phyloP scores from a whole-genome alignment of 2,329 filamentous ascomycete genomes.

The Chrysoporthe cubensis region DNA sequence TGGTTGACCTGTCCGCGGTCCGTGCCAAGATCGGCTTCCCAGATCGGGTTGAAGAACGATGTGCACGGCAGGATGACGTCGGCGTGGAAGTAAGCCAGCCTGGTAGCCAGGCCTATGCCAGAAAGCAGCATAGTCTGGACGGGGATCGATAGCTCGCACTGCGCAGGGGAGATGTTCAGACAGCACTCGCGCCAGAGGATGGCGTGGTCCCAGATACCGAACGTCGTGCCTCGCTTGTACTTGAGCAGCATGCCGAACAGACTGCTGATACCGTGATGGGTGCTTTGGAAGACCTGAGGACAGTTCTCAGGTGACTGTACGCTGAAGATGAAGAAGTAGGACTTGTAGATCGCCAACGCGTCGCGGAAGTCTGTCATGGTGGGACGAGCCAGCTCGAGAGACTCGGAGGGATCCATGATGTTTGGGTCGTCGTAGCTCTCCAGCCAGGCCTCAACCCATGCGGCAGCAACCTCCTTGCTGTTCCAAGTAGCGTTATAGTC shows the following conservation, averaged over 20 bases:
- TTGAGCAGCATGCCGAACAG: slow-evolving; percentile 66
- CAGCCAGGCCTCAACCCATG: slow-evolving; percentile 55
- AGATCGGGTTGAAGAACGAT: slow-evolving; percentile 67
- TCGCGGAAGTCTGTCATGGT: slow-evolving; percentile 42
- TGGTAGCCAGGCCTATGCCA: slow-evolving; percentile 51
- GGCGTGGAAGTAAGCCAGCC: slow-evolving; percentile 55
- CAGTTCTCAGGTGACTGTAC: slow-evolving; percentile 60
- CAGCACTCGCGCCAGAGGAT: slow-evolving; percentile 64
- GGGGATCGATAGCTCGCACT: slow-evolving; percentile 52
- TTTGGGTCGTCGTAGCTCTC: slow-evolving; percentile 48
- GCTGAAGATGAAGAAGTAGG: slow-evolving; percentile 60
- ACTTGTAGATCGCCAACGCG: slow-evolving; percentile 42
- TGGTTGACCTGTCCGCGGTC: slow-evolving; percentile 59
- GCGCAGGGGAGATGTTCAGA: slow-evolving; percentile 52
- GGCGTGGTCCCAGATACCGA: slow-evolving; percentile 67
- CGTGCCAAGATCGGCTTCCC: slow-evolving; percentile 66
- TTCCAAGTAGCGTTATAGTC: slow-evolving; percentile 56
- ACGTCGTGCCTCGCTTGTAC: slow-evolving; percentile 60
- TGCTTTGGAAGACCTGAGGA: slow-evolving; percentile 65
- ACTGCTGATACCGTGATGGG: slow-evolving; percentile 64
- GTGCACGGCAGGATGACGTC: slow-evolving; percentile 61
- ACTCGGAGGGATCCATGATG: slow-evolving; percentile 37
- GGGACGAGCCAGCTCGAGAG: slow-evolving; percentile 41
- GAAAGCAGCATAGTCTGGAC: slow-evolving; percentile 53
- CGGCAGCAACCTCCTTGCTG: slow-evolving; percentile 49